A percentile compares a stretch with the other conserved stretches of the same genome.
Conservation (phyloP, 805 yeast genomes). For the Wickerhamomyces xylosicus region DNA sequence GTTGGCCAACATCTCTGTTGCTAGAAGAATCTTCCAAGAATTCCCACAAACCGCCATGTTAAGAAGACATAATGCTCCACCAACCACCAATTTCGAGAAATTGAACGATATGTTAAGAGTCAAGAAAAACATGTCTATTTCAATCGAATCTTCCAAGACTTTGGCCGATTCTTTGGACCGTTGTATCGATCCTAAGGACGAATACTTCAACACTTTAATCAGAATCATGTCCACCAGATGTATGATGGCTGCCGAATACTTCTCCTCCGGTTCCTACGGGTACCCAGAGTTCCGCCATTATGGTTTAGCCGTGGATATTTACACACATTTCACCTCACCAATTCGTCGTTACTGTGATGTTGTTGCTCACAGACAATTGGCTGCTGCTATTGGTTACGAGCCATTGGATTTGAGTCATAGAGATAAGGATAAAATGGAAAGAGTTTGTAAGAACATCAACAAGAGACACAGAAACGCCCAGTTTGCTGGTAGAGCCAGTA, state of each 20-base stretch:
- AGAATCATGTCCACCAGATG: slow-evolving; percentile 97
- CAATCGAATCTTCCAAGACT: slow-evolving; percentile 79
- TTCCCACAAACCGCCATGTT: slow-evolving; percentile 98
- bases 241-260: slow-evolving; percentile 99
- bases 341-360: slow-evolving; percentile 97
- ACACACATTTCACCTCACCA: slow-evolving; percentile 98
- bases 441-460: slow-evolving; percentile 81
- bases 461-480: slow-evolving; percentile 95
- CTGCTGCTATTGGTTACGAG: slow-evolving; percentile 97
- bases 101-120: slow-evolving; percentile 83
- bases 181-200: slow-evolving; percentile 73
- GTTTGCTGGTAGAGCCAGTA: slow-evolving; percentile 96
- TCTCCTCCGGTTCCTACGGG: slow-evolving; percentile 81
- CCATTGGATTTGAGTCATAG: slow-evolving; percentile 70
- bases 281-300: slow-evolving; percentile 92
- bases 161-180: slow-evolving; percentile 90
- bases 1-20: slow-evolving; percentile 93
- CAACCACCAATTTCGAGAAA: slow-evolving; percentile 82
- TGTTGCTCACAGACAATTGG: slow-evolving; percentile 93
- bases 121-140: slow-evolving; percentile 64
- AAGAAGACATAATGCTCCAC: slow-evolving; percentile 97
- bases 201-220: slow-evolving; percentile 84
- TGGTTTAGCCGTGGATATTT: slow-evolving; percentile 94
- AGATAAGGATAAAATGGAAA: slow-evolving; percentile 84
- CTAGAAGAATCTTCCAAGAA: slow-evolving; percentile 81